phyloP scores from a whole-genome alignment of 2,329 filamentous ascomycete species.

The Beauveria brongniartii region DNA sequence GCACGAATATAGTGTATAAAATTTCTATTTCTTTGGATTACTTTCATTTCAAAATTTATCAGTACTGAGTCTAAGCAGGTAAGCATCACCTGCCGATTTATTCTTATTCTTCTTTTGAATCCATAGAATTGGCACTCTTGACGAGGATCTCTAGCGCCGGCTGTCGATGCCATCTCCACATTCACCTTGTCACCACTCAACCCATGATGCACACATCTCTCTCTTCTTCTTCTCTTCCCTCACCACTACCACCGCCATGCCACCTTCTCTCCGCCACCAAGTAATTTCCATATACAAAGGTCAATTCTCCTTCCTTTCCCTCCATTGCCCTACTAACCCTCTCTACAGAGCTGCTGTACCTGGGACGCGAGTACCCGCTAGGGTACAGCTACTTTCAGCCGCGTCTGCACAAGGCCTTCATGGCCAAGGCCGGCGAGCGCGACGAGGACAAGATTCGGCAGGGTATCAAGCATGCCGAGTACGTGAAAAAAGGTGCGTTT shows the following conservation, averaged over 20 bases:
- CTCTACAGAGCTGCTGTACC: conserved; percentile 64
- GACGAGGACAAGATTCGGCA: conserved; percentile 69
- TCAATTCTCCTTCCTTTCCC: conserved; percentile 23
- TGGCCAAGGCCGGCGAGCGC: conserved; percentile 59
- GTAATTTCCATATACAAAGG: conserved; percentile 89
- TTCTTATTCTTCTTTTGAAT: no score
- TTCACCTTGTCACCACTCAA: background rate
- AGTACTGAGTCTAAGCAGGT: no score
- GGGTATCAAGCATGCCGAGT: conserved; percentile 71
- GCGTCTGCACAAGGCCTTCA: conserved; percentile 78
- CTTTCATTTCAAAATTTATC: no score
- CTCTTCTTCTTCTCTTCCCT: background rate
- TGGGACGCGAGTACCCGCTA: conserved; percentile 79
- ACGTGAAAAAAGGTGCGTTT: conserved; percentile 76
- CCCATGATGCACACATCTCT: background rate
- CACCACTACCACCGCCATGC: background rate
- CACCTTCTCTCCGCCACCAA: conserved; percentile 52
- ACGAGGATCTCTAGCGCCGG: background rate
- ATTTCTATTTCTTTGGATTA: no score
- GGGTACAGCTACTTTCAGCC: conserved; percentile 75
- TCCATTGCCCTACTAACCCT: background rate
- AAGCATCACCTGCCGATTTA: no score
- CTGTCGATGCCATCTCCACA: background rate
- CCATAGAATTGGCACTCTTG: no score
- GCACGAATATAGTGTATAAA: no score